A percentile compares a stretch with the other conserved stretches of the same genome.
Conservation (phyloP, 2,329 filamentous ascomycete genomes). For the Blastomyces gilchristii region DNA sequence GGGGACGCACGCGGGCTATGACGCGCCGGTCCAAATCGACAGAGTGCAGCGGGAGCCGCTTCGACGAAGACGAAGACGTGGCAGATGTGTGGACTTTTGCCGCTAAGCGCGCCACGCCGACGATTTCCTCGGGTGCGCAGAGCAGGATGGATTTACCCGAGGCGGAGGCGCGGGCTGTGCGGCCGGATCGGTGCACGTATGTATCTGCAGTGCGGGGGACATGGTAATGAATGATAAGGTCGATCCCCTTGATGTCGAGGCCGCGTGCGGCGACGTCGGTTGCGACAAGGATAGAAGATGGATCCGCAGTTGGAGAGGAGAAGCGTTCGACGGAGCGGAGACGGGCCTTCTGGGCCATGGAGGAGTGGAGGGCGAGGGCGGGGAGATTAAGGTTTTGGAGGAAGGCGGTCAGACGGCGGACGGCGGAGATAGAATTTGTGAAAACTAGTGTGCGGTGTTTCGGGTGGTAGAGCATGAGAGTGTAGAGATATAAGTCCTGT, state of each 20-base stretch:
- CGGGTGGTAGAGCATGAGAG: constrained; percentile 71
- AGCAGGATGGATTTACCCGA: constrained; percentile 76
- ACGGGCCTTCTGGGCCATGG: constrained; percentile 92
- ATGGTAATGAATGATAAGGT: constrained; percentile 90
- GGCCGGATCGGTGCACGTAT: constrained; percentile 90
- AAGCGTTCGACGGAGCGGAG: constrained; percentile 89
- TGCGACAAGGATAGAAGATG: constrained; percentile 65
- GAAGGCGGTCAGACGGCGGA: constrained; percentile 73
- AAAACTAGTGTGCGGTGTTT: constrained; percentile 78
- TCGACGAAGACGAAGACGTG: constrained; percentile 29
- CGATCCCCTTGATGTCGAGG: constrained; percentile 82
- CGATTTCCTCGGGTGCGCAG: constrained; percentile 83
- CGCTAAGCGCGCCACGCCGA: constrained; percentile 70
- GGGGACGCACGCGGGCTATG: constrained; percentile 62
- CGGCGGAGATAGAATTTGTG: constrained; percentile 89
- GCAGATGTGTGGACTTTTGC: constrained; percentile 68
- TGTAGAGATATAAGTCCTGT: constrained; percentile 84
- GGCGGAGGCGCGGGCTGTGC: constrained; percentile 74
- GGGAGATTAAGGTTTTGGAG: constrained; percentile 72
- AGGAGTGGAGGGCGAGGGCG: constrained; percentile 72
- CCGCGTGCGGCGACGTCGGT: constrained; percentile 91
- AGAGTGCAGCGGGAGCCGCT: constrained; percentile 57
- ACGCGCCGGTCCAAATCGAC: constrained; percentile 75
- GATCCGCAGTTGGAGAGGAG: constrained; percentile 47
- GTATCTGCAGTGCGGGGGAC: constrained; percentile 82